These are phyloP conservation scores for Amanita pallidorosea DNA, from an alignment of 768 basidiomycete species.

Conservation along the genomic window DNA sequence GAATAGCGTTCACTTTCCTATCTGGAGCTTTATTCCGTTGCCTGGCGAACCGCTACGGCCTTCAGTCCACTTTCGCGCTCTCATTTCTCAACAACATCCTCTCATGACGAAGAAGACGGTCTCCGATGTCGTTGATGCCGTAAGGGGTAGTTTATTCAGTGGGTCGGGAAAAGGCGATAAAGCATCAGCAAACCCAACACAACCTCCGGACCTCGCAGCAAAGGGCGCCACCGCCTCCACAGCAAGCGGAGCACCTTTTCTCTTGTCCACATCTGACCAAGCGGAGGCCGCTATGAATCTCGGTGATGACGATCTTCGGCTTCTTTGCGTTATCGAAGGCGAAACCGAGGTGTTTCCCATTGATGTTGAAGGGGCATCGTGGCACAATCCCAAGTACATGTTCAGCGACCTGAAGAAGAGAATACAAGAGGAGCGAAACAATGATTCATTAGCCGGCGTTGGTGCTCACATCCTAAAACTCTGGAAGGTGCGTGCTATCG, in stretches of 20 bases:
- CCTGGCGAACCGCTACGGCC: too few relatives aligned
- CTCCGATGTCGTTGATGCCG: too few relatives aligned
- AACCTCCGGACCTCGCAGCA: neutral
- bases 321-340: slow-evolving; percentile 8
- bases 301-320: slow-evolving; percentile 7
- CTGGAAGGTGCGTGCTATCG: slow-evolving; percentile 8
- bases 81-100: too few relatives aligned
- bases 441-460: slow-evolving; percentile 5
- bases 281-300: slow-evolving; percentile 3
- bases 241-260: neutral
- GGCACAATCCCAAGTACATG: slow-evolving; percentile 7
- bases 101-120: too few relatives aligned
- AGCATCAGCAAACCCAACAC: neutral
- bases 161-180: neutral
- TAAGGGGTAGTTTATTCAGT: too few relatives aligned
- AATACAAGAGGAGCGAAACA: slow-evolving; percentile 6
- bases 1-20: too few relatives aligned
- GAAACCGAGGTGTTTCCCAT: slow-evolving; percentile 7
- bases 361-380: slow-evolving; percentile 5
- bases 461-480: slow-evolving; percentile 6
- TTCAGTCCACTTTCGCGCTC: too few relatives aligned
- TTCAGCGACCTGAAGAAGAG: slow-evolving; percentile 6
- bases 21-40: too few relatives aligned
- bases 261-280: too few relatives aligned
- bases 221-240: neutral